These are phyloP conservation scores for Puccinia triticina DNA, from an alignment of 1,284 basidiomycete species.

Conservation along the genomic window DNA sequence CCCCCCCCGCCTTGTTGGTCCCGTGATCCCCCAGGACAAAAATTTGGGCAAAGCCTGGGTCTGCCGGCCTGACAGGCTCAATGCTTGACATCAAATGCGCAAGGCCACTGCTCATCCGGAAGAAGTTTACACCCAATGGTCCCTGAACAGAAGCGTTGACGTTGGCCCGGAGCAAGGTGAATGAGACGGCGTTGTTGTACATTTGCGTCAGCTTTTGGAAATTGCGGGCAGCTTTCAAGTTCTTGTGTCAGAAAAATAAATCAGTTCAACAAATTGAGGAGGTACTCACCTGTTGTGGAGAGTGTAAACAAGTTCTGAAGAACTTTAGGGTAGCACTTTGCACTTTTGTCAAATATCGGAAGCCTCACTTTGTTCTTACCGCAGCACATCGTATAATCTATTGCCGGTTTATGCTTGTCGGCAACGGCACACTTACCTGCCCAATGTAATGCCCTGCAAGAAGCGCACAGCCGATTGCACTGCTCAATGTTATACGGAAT, in stretches of 20 bases:
- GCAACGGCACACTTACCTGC: no score
- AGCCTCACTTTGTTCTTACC: neutral
- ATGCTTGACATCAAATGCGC: neutral
- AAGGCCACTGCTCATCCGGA: neutral
- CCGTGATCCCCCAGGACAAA: constrained; percentile 12
- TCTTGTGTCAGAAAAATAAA: no score
- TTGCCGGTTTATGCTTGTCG: no score
- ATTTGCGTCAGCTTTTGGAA: neutral
- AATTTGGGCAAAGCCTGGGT: constrained; percentile 6
- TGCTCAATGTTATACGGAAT: no score
- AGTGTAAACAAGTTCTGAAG: neutral
- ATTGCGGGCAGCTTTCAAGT: neutral
- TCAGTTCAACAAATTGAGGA: no score
- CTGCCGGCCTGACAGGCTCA: neutral
- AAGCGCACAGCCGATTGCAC: no score
- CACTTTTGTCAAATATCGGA: neutral
- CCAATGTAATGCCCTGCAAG: no score
- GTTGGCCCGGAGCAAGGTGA: neutral
- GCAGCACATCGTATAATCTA: neutral
- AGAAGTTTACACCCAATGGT: neutral
- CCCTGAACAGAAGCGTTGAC: neutral
- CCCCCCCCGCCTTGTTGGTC: neutral
- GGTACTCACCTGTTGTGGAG: neutral
- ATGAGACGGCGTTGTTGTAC: no score
- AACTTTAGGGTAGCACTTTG: neutral